A percentile compares a stretch with the other conserved stretches of the same genome.
These are phyloP conservation scores for Rosa lucieae DNA, from an alignment of 306 rosid genomes.

Conservation along the genomic window DNA sequence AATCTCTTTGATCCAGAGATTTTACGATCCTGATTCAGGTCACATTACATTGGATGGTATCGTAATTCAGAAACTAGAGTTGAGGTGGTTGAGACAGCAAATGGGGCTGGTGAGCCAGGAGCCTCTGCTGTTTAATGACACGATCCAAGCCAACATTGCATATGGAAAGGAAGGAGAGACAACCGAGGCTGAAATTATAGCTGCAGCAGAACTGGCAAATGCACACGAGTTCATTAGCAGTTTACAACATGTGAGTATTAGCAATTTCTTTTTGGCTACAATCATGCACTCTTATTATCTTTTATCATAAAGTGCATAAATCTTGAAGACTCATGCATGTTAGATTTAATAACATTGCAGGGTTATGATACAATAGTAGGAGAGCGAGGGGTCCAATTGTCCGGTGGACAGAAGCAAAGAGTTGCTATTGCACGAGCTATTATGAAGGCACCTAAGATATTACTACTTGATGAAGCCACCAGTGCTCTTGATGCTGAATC, in stretches of 20 bases:
- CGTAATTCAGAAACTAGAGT: constrained; percentile 52
- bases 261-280: not conserved
- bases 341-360: constrained; percentile 24
- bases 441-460: constrained; percentile 59
- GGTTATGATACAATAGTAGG: constrained; percentile 70
- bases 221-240: constrained; percentile 70
- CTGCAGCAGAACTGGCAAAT: constrained; percentile 67
- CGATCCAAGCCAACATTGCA: constrained; percentile 69
- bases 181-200: constrained; percentile 59
- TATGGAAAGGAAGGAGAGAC: constrained; percentile 62
- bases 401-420: constrained; percentile 85
- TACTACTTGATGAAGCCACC: constrained; percentile 74
- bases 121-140: constrained; percentile 70
- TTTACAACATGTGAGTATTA: constrained; percentile 48
- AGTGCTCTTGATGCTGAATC: constrained; percentile 88
- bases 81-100: constrained; percentile 75
- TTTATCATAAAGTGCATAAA: not conserved
- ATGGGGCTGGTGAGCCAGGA: constrained; percentile 85
- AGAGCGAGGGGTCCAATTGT: constrained; percentile 68
- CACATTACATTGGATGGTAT: constrained; percentile 61
- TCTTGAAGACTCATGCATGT: not conserved
- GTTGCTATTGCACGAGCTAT: constrained; percentile 78
- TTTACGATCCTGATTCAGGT: constrained; percentile 69
- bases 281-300: not conserved
- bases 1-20: constrained; percentile 69